Evolutionary conservation across 2,329 filamentous ascomycete species (phyloP), one percentile per base, ranked within the genome.

Genomic region (Fusarium drepaniforme): DNA sequence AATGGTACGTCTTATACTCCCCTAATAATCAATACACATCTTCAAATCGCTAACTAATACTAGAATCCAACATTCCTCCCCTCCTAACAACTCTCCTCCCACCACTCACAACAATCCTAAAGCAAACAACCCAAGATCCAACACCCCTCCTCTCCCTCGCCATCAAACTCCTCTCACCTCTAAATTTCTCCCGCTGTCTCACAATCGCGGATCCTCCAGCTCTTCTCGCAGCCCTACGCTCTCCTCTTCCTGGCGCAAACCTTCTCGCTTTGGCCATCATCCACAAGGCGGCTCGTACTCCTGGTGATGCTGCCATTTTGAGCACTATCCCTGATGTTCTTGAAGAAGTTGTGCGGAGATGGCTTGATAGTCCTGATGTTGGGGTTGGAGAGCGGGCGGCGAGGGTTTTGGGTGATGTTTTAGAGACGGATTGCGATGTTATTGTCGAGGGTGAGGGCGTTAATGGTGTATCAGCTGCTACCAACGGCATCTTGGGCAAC

Each of bases 221-320:
- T 16, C 80, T 92, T 5, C 81, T 90, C 58, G 83, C 84, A 42
- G 90, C 90, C 28, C 83, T 92, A 18, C 80, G 81, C 57, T 90
- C 90, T 1, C 86, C 88, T 2, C 84, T 89, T 0, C 85, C 89
- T 0, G 87, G 89, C 3, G 89, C 88, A 35, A 90, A 90, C 77
- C 82, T 91, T 18, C 87, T 92, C 28, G 90, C 86, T 76, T 84
- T 92, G 75, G 82, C 86, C 64, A 84, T 92, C 64, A 77, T 92
- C 33, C 83, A 88, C 70, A 92, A 92, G 76, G 90, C 89, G 5
- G 82, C 87, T 25, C 79, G 80, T 18, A 83, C 83, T 5, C 85
- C 88, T 15, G 80, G 83, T 61, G 87, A 90, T 60, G 86, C 86
- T 37, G 85, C 86, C 42, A 85, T 88, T 38, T 81, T 92, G 7